A percentile compares a stretch with the other conserved stretches of the same genome.
Evolutionary conservation across 2,329 filamentous ascomycete species (phyloP).

Genomic region (Huntiella abstrusa): DNA sequence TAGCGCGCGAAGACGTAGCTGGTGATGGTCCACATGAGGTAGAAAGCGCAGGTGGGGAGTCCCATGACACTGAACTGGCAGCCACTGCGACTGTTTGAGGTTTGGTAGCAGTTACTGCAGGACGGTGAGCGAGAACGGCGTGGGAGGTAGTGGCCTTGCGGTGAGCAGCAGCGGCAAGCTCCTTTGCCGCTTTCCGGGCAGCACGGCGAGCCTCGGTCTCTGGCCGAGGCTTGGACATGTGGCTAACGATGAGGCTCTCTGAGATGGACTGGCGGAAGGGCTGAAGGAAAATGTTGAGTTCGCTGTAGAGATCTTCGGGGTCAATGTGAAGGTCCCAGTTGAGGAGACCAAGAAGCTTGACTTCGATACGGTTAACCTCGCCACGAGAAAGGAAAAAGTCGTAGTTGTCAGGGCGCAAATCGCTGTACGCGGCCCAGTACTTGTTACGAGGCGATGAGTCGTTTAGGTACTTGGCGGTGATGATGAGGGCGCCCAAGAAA

Average conservation of each 20-base stretch:
- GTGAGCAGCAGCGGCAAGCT: constrained; percentile 10
- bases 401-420: constrained; percentile 44
- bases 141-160: constrained; percentile 15
- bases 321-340: constrained; percentile 86
- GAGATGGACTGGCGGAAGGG: constrained; percentile 52
- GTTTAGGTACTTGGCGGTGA: constrained; percentile 91
- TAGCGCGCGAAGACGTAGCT: constrained; percentile 28
- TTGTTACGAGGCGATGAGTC: constrained; percentile 99
- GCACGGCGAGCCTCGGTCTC: constrained; percentile 16
- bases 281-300: constrained; percentile 73
- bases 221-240: constrained; percentile 27
- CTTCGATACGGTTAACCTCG: constrained; percentile 99
- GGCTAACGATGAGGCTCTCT: constrained; percentile 30
- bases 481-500: constrained; percentile 74
- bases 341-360: constrained; percentile 84
- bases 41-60: constrained; percentile 29
- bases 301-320: constrained; percentile 67
- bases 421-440: constrained; percentile 93
- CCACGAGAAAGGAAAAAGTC: constrained; percentile 82
- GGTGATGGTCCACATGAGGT: constrained; percentile 23
- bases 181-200: neutral
- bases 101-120: constrained; percentile 23
- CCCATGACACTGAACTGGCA: constrained; percentile 22
- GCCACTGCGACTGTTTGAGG: constrained; percentile 22
- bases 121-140: constrained; percentile 21